These are phyloP conservation scores for Fonsecaea erecta DNA, from an alignment of 2,329 filamentous ascomycete genomes.

Conservation along the genomic window DNA sequence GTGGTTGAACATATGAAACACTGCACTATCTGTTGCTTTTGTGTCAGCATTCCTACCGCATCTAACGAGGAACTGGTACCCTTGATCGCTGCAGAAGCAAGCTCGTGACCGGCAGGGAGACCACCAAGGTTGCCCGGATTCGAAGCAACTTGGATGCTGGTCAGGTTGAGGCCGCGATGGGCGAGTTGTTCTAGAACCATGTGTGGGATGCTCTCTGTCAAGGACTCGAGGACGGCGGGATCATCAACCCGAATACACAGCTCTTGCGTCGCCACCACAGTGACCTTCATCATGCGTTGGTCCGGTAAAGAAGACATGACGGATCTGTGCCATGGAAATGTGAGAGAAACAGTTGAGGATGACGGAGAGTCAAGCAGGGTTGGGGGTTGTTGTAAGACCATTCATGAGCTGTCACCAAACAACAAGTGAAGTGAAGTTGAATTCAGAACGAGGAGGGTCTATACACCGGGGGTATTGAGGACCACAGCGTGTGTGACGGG, in stretches of 20 bases:
- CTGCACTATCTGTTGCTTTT: not conserved
- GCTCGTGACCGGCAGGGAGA: not conserved
- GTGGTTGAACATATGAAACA: not conserved
- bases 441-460: not conserved
- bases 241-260: not conserved
- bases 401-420: not conserved
- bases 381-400: not conserved
- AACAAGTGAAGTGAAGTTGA: conserved; percentile 1
- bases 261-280: not conserved
- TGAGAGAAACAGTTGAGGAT: no score
- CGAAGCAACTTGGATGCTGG: not conserved
- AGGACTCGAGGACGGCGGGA: not conserved
- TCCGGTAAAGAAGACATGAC: not conserved
- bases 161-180: not conserved
- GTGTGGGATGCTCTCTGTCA: not conserved
- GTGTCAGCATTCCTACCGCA: not conserved
- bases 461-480: not conserved
- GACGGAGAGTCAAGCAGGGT: not conserved
- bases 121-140: not conserved
- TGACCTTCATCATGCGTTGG: not conserved
- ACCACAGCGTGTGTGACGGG: not conserved
- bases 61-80: not conserved
- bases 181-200: not conserved
- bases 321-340: not conserved
- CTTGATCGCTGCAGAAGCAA: not conserved